These are phyloP conservation scores for Paecilomyces formosus DNA, from an alignment of 2,329 filamentous ascomycete species.

Conservation along the genomic window DNA sequence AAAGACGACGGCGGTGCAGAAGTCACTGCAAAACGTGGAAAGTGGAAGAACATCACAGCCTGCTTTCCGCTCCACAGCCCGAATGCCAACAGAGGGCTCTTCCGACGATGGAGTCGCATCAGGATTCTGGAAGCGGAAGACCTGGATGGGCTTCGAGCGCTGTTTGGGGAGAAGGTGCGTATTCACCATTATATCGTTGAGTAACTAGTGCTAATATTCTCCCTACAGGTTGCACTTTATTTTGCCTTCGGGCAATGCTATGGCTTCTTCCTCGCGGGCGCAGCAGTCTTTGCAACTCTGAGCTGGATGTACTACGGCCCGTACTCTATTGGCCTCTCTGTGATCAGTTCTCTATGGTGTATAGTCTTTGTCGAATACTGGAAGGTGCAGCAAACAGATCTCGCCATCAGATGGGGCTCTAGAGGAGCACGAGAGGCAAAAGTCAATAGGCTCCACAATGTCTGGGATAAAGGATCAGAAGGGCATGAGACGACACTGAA, in stretches of 20 bases:
- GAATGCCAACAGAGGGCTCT: constrained; percentile 65
- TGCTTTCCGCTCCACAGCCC: constrained; percentile 79
- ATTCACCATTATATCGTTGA: background rate
- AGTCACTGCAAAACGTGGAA: constrained; percentile 59
- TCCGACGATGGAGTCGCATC: constrained; percentile 63
- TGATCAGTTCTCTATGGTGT: constrained; percentile 76
- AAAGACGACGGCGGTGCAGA: constrained; percentile 70
- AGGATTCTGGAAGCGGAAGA: constrained; percentile 59
- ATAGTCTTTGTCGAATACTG: constrained; percentile 90
- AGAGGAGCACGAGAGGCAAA: constrained; percentile 77
- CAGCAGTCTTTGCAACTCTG: constrained; percentile 66
- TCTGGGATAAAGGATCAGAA: constrained; percentile 64
- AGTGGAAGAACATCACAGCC: constrained; percentile 67
- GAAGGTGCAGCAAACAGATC: constrained; percentile 85
- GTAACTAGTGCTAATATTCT: background rate
- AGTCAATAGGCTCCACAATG: constrained; percentile 67
- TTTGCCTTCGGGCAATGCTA: constrained; percentile 92
- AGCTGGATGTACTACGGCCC: constrained; percentile 77
- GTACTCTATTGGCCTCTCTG: constrained; percentile 74
- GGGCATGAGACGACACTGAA: constrained; percentile 77
- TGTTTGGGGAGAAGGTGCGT: constrained; percentile 63
- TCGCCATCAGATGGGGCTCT: constrained; percentile 83
- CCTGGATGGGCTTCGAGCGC: constrained; percentile 66
- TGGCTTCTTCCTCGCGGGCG: constrained; percentile 76
- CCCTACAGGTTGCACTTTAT: constrained; percentile 70